Conservation (phyloP, 306 rosid species). For the Trifolium fragiferum region DNA sequence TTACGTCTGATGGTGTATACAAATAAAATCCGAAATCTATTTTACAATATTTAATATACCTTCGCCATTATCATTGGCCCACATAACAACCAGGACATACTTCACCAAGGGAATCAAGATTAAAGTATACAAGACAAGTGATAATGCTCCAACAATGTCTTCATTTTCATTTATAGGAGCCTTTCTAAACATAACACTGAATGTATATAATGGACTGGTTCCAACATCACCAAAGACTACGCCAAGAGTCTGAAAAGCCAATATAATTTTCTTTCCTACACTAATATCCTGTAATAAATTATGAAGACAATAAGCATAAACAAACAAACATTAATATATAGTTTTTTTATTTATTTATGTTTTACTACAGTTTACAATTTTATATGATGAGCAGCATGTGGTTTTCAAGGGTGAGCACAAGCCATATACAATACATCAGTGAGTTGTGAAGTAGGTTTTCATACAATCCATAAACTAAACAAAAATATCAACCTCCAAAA, state of each 20-base stretch:
- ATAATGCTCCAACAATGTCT: constrained; percentile 95
- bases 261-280: constrained; percentile 68
- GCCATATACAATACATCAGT: constrained; percentile 2
- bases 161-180: constrained; percentile 86
- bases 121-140: constrained; percentile 89
- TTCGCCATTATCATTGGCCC: constrained; percentile 98
- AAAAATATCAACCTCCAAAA: constrained; percentile 3
- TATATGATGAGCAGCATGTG: background rate
- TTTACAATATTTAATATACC: constrained; percentile 56
- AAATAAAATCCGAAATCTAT: background rate
- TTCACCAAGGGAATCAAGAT: constrained; percentile 91
- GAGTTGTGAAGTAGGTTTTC: constrained; percentile 7
- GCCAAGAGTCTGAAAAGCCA: constrained; percentile 95
- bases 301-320: constrained; percentile 33
- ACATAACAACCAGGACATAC: constrained; percentile 87
- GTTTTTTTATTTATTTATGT: constrained; percentile 19
- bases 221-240: constrained; percentile 99
- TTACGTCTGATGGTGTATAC: background rate
- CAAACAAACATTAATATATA: background rate
- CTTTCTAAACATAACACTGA: constrained; percentile 94
- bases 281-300: constrained; percentile 72
- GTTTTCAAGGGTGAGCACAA: background rate
- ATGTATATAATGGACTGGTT: constrained; percentile 95
- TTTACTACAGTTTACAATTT: constrained; percentile 15
- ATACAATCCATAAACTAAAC: constrained; percentile 17